phyloP scores from a whole-genome alignment of 2,329 filamentous ascomycete genomes.

The Fusarium sp. region DNA sequence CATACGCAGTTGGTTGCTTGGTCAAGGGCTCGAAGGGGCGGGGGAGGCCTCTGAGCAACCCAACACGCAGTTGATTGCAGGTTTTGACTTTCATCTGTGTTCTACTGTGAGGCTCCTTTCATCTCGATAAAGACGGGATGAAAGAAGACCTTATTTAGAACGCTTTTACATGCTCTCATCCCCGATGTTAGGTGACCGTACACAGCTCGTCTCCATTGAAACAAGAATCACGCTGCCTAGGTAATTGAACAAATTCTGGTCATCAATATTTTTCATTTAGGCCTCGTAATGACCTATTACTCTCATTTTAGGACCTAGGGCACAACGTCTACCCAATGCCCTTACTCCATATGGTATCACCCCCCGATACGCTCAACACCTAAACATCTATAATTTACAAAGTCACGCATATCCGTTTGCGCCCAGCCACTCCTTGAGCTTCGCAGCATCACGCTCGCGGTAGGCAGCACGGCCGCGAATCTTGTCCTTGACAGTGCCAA shows the following conservation, averaged over 20 bases:
- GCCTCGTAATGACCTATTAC: neutral
- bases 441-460: constrained; percentile 77
- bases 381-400: constrained; percentile 39
- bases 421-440: constrained; percentile 82
- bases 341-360: neutral
- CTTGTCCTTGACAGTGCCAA: constrained; percentile 87
- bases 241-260: neutral
- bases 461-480: constrained; percentile 87
- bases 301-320: neutral
- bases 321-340: constrained; percentile 4
- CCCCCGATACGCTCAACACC: neutral
- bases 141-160: neutral
- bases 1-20: neutral
- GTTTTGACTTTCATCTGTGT: neutral
- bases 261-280: neutral
- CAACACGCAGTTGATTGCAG: neutral
- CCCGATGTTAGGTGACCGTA: neutral
- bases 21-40: no score
- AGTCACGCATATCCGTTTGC: constrained; percentile 58
- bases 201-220: neutral
- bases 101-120: neutral
- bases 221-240: neutral
- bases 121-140: neutral
- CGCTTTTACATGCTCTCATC: neutral
- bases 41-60: no score